A percentile compares a stretch with the other conserved stretches of the same genome.
phyloP scores from a whole-genome alignment of 139 green algal genomes.

The Zygnema circumcarinatum region DNA sequence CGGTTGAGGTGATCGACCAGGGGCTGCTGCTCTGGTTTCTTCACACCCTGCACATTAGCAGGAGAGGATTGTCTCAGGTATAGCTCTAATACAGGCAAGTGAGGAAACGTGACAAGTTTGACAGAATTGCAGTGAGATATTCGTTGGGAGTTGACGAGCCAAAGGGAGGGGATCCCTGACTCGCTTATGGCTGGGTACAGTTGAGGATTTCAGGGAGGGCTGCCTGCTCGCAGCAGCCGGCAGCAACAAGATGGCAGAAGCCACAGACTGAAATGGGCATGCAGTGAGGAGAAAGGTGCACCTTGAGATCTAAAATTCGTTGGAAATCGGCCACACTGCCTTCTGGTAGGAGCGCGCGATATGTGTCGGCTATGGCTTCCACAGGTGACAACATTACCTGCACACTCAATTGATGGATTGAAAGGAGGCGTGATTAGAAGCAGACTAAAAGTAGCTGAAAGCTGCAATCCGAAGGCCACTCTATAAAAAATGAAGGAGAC shows the following conservation, averaged over 20 bases:
- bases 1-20: conserved; percentile 41
- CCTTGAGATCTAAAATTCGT: conserved; percentile 80
- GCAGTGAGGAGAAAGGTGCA: too few species aligned
- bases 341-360: conserved; percentile 74
- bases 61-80: background rate
- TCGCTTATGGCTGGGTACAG: too few species aligned
- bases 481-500: background rate
- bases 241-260: too few species aligned
- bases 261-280: too few species aligned
- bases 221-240: too few species aligned
- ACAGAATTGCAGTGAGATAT: too few species aligned
- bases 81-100: background rate
- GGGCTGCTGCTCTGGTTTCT: conserved; percentile 53
- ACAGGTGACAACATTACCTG: conserved; percentile 77
- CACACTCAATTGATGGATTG: conserved; percentile 65
- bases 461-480: background rate
- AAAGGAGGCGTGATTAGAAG: background rate
- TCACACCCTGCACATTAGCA: conserved; percentile 55
- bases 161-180: too few species aligned
- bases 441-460: background rate
- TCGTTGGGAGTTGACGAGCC: too few species aligned
- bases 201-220: too few species aligned
- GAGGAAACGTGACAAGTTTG: background rate
- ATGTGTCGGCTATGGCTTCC: conserved; percentile 78
- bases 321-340: conserved; percentile 72